Evolutionary conservation across 2,329 filamentous ascomycete species (phyloP), one percentile per base, ranked within the genome.

Genomic region (Dactylellina drechsleri): DNA sequence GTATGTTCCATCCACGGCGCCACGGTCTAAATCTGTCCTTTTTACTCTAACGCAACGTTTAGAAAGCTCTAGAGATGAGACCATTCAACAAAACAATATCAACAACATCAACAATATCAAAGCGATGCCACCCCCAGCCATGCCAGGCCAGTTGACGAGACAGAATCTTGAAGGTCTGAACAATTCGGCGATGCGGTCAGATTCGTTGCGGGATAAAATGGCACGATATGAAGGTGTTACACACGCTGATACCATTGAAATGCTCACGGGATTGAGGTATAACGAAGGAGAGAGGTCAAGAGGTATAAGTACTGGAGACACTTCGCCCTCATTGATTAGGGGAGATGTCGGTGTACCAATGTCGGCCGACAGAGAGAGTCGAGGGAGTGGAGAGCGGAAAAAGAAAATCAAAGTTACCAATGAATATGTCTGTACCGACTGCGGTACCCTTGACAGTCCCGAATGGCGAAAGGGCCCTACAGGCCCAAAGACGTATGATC

Each of bases 381-480:
- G 90, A 57, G 82, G 81, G 18, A 86, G 86, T 12, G 89, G 87
- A 0, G 90, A 92, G 76, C 93, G 96, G 82, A 96, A 90, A 81
- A 89, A 96, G 85, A 96, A 96, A 81, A 84, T 92, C 54, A 97
- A 97, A 81, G 86, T 88, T 23, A 86, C 87, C 0, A 89, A 97
- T 80, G 93, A 97, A 84, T 97, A 97, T 81, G 92, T 97, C 43
- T 98, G 94, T 82, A 94, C 92, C 0, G 94, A 97, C 82, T 98
- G 94, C 83, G 93, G 94, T 85, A 97, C 92, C 0, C 86, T 96
- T 47, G 93, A 97, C 80, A 96, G 92, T 15, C 94, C 94, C 0
- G 94, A 98, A 84, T 98, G 94, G 94, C 87, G 94, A 76, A 97
- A 97, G 82, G 94, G 94, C 0, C 94, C 94, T 0, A 92, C 88